These are phyloP conservation scores for Camellia granthamiana DNA, from an alignment of 148 eudicot species.

Conservation along the genomic window DNA sequence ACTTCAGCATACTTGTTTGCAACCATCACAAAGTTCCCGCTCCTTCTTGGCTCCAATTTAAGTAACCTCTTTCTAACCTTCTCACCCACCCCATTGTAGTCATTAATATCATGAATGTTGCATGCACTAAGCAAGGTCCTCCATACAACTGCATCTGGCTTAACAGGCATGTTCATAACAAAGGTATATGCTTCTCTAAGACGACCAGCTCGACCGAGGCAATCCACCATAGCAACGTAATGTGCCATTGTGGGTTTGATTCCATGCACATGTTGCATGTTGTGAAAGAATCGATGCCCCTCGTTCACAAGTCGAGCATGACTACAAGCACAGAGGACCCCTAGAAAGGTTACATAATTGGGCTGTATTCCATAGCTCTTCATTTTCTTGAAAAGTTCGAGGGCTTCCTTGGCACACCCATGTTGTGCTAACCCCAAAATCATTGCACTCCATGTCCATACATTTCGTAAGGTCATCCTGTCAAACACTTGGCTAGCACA, in stretches of 20 bases:
- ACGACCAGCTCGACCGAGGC: constrained; percentile 46
- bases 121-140: constrained; percentile 50
- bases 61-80: constrained; percentile 30
- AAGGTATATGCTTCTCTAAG: constrained; percentile 43
- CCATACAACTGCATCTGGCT: constrained; percentile 54
- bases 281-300: constrained; percentile 30
- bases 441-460: constrained; percentile 69
- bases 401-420: constrained; percentile 39
- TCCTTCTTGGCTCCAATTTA: constrained; percentile 45
- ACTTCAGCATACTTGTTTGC: constrained; percentile 50
- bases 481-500: constrained; percentile 38
- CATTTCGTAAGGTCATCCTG: constrained; percentile 25
- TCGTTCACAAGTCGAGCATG: constrained; percentile 45
- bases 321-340: constrained; percentile 57
- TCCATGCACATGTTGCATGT: constrained; percentile 37
- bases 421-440: constrained; percentile 55
- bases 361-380: constrained; percentile 23
- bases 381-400: constrained; percentile 45
- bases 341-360: constrained; percentile 46
- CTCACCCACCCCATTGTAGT: constrained; percentile 28
- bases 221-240: constrained; percentile 61
- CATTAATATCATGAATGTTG: constrained; percentile 35
- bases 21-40: constrained; percentile 41
- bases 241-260: constrained; percentile 45
- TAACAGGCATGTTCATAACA: constrained; percentile 30